Evolutionary conservation across 495 filamentous ascomycete genomes (phyloP), one percentile per base, ranked within the genome.

Genomic region (Durotheca rogersii): DNA sequence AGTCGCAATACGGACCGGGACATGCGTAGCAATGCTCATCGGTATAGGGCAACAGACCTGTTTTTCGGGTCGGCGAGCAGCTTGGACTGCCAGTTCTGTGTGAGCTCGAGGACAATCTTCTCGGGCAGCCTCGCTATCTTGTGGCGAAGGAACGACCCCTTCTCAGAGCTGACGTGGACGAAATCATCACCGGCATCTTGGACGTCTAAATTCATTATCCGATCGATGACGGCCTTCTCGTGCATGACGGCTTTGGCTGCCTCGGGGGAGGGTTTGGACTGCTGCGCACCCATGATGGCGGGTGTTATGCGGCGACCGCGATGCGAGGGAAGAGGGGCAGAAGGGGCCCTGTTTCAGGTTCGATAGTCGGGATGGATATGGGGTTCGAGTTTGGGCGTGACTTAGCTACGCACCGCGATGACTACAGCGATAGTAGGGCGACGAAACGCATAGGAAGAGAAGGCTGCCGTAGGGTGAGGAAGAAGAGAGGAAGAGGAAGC

Each of bases 61-160:
- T 78, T 79, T 76, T 87, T 88, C 11, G 80, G 75, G 65, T 86
- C 83, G 38, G 76, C 67, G 32, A 88, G 66, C 1, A 86, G 66
- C 52, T 80, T 68, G 29, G 78, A 75, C 61, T 85, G 74, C 81
- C 83, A 87, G 21, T 79, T 45, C 39, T 71, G 65, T 6, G 75
- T 67, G 4, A 69, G 58, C 18, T 64, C 53, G 10, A 82, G 62
- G 6, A 72, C 78, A 1, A 87, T 50, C 6, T 57, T 60, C 41
- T 68, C 65, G 0, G 68, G 62, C 15, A 61, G 41, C 40, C 73
- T 67, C 17, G 34, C 40, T 53, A 59, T 51, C 18, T 29, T 30
- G 5, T 29, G 43, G 14, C 48, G 46, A 33, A 32, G 53, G n/a
- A 38, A 27, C 1, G 33, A 10, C 1, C 12, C 42, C 20, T 72